phyloP scores from a whole-genome alignment of 2,329 filamentous ascomycete species.

The Aureobasidium namibiae region DNA sequence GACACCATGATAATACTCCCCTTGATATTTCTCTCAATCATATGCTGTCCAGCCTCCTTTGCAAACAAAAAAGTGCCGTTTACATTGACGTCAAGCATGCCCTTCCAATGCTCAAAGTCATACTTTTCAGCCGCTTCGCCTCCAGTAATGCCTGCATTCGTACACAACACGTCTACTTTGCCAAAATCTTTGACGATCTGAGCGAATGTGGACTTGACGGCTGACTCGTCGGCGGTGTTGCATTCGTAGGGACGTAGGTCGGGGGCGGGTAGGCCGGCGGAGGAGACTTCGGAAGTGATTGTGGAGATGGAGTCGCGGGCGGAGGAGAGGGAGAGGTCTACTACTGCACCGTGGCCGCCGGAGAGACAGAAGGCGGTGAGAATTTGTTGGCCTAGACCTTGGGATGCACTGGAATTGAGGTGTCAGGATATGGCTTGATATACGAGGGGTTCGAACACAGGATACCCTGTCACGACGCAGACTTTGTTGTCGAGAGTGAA shows the following conservation, averaged over 20 bases:
- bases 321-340: conserved; percentile 23
- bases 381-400: conserved; percentile 26
- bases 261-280: conserved; percentile 18
- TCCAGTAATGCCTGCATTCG: conserved; percentile 32
- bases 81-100: conserved; percentile 83
- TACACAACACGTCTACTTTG: conserved; percentile 32
- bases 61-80: conserved; percentile 84
- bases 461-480: conserved; percentile 16
- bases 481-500: conserved; percentile 15
- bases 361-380: conserved; percentile 25
- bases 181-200: conserved; percentile 28
- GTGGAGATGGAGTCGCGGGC: conserved; percentile 23
- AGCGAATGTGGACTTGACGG: conserved; percentile 29
- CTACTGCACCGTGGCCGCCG: conserved; percentile 26
- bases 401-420: conserved; percentile 17
- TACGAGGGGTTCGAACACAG: too few relatives aligned
- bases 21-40: conserved; percentile 66
- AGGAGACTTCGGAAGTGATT: conserved; percentile 24
- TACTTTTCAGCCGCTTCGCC: conserved; percentile 29
- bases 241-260: conserved; percentile 32
- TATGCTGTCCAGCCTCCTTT: conserved; percentile 69
- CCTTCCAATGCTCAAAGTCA: conserved; percentile 50
- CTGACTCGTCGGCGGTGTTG: conserved; percentile 31
- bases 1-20: conserved; percentile 82
- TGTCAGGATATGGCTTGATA: background rate